A percentile compares a stretch with the other conserved stretches of the same genome.
Conservation (phyloP, 2,329 filamentous ascomycete genomes). For the Pestalotiopsis sp. region DNA sequence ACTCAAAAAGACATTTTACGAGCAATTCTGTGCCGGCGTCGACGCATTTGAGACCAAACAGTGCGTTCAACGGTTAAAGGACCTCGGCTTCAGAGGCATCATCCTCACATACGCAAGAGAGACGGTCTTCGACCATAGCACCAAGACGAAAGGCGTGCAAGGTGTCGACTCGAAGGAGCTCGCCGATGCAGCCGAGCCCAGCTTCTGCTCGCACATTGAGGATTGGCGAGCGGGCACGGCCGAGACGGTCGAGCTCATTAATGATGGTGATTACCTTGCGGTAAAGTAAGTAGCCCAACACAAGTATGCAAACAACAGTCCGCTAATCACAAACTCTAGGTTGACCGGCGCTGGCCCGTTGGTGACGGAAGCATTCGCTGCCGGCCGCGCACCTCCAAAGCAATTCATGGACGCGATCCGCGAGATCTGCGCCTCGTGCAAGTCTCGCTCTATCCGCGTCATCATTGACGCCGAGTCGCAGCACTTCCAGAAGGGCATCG, state of each 20-base stretch:
- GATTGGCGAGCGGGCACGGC: slow-evolving; percentile 37
- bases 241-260: slow-evolving; percentile 34
- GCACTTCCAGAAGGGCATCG: slow-evolving; percentile 44
- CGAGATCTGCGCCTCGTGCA: slow-evolving; percentile 42
- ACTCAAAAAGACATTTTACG: slow-evolving; percentile 54
- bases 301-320: neutral
- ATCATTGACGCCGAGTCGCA: slow-evolving; percentile 51
- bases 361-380: slow-evolving; percentile 17
- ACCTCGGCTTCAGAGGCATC: slow-evolving; percentile 57
- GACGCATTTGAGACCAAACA: slow-evolving; percentile 47
- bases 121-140: slow-evolving; percentile 42
- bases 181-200: neutral
- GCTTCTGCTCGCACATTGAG: slow-evolving; percentile 37
- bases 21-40: slow-evolving; percentile 61
- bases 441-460: slow-evolving; percentile 42
- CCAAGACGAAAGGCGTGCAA: slow-evolving; percentile 25
- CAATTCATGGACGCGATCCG: slow-evolving; percentile 46
- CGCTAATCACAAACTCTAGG: neutral
- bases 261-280: slow-evolving; percentile 38
- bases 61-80: slow-evolving; percentile 44
- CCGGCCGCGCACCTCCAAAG: slow-evolving; percentile 35
- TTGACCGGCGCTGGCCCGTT: slow-evolving; percentile 5
- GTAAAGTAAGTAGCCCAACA: slow-evolving; percentile 36
- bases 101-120: slow-evolving; percentile 58
- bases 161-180: slow-evolving; percentile 16